Base-by-base conservation (phyloP, 83 land plant genomes). In the Diphasiastrum complanatum region DNA sequence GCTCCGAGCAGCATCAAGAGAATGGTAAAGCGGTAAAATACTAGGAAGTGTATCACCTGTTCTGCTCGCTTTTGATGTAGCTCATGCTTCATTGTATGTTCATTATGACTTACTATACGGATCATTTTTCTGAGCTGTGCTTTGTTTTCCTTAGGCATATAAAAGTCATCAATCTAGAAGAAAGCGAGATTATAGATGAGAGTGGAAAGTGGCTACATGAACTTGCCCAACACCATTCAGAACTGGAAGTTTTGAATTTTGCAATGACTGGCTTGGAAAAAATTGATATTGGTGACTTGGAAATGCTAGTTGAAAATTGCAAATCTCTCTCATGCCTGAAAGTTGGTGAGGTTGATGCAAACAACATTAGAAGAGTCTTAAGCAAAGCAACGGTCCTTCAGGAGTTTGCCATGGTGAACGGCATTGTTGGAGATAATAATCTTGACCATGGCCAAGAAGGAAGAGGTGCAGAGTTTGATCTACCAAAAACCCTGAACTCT, bases 131-230 rank as follows among this genome's bases (percentile, higher is more conserved):
- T n/a, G n/a, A n/a, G n/a, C n/a, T n/a, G n/a, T n/a, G n/a, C n/a
- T n/a, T n/a, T n/a, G n/a, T 1, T 48, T 28, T 50, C 18, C 60
- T 32, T 74, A 88, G 95, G 63, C 59, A 54, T 45, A 72, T 88
- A 4, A 79, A 49, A 63, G 76, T 72, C 19, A 73, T 88, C 28
- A 69, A 72, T 55, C 46, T 88, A 62, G 90, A 88, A 41, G 89
- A 88, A 60, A 82, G 95, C 71, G 25, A 16, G 47, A 78, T 88
- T 37, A 22, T 2, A 0, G 95, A 85, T 60, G 79, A 73, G 37
- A 78, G 79, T 68, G 86, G 84, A 36, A 61, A 73, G 25, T 88
- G 95, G 95, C 77, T 88, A 3, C 86, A 79, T 59, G 84, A 79
- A 51, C 86, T 88, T 40, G 90, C 91, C 8, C 12, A 71, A 8